Base-by-base conservation (phyloP, 805 yeast genomes). In the Tanozyma kutaoensis region DNA sequence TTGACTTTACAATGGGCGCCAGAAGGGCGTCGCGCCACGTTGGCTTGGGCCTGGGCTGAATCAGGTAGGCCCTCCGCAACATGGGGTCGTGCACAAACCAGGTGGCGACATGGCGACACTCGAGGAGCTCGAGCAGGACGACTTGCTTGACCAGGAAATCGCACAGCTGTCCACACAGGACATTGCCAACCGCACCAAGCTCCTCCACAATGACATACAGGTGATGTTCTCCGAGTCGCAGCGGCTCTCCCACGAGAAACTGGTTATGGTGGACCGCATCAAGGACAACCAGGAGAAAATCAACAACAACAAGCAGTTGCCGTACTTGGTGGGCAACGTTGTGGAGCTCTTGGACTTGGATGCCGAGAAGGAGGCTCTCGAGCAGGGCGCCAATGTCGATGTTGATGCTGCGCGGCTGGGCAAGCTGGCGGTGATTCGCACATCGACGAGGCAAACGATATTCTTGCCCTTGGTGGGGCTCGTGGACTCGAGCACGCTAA, bases 391-490 rank as follows among this genome's bases (percentile, higher is more conserved):
- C 32, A 88, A 86, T 46, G 79, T 85, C 25, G 96, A 91, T 53
- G 60, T 82, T 40, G 95, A 91, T 47, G 80, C 95, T 25, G 69
- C 93, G 9, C 74, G 95, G 36, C 71, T 72, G 24, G 97, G 98
- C 5, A 85, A 88, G 55, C 84, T 94, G n/a, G 99, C 99, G 1
- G 98, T 91, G 20, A 81, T 91, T 36, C 91, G 91, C 55, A 91
- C 99, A 0, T 82, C 95, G 1, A 91, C 98, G 8, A 74, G 99
- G 47, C 99, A 91, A 49, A 91, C 99, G 3, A 93, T 91, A 19
- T 91, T 91, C 44, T 61, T 91, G 48, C 99, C 99, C 20, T 69
- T 91, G 55, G 80, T 91, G 32, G 99, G 99, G 13, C 61, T 91
- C 28, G 99, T 91, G 13, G 96, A 86, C 42, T 86, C 95, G 1